These are phyloP conservation scores for Schizosaccharomyces osmophilus DNA, from an alignment of 805 yeast species.

Conservation along the genomic window DNA sequence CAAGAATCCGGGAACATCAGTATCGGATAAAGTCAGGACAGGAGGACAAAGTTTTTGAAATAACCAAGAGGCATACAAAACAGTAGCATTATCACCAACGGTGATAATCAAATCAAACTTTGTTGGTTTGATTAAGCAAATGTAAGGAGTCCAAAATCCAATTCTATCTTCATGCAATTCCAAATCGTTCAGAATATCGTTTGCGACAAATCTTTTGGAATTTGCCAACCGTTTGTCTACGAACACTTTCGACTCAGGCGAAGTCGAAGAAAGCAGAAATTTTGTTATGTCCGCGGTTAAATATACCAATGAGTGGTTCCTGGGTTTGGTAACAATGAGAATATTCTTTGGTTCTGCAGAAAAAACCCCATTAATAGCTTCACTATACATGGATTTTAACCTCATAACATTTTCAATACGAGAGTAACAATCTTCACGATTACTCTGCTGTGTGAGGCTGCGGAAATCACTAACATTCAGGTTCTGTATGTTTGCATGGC, in stretches of 20 bases:
- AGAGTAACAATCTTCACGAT: too few species aligned
- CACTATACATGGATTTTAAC: constrained; percentile 48
- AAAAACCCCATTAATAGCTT: constrained; percentile 17
- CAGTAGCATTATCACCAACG: constrained; percentile 88
- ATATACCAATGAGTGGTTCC: background rate
- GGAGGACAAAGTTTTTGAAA: constrained; percentile 82
- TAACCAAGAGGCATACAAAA: constrained; percentile 18
- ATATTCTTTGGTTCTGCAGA: background rate
- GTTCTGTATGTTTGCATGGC: constrained; percentile 18
- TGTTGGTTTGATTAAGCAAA: constrained; percentile 11
- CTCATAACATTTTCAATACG: constrained; percentile 43
- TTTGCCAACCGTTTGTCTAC: background rate
- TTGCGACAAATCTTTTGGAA: background rate
- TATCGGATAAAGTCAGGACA: constrained; percentile 37
- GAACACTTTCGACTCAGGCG: background rate
- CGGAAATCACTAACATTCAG: too few species aligned
- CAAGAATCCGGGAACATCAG: background rate
- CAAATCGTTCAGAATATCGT: background rate
- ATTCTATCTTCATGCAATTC: constrained; percentile 1
- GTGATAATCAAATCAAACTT: constrained; percentile 60
- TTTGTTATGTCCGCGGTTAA: background rate
- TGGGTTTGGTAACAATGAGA: background rate
- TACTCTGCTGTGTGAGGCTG: too few species aligned
- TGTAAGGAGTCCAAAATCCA: constrained; percentile 19
- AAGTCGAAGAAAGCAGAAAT: background rate